A percentile compares a stretch with the other conserved stretches of the same genome.
phyloP scores from a whole-genome alignment of 768 basidiomycete species.

The Neoboletus subvelutipes region DNA sequence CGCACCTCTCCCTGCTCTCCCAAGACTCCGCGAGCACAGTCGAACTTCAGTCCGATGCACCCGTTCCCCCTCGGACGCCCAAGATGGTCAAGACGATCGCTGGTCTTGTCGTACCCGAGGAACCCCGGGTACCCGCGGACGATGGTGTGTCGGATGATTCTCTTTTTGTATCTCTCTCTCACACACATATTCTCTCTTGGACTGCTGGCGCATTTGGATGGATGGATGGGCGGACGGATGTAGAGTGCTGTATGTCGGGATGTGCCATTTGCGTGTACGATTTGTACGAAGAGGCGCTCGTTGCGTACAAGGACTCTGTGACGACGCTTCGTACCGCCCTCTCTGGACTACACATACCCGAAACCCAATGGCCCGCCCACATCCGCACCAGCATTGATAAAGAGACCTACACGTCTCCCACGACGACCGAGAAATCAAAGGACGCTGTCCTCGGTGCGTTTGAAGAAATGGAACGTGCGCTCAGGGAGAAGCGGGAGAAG shows the following conservation, averaged over 20 bases:
- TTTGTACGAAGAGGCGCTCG: constrained; percentile 73
- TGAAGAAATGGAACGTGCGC: constrained; percentile 62
- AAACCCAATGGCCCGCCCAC: constrained; percentile 62
- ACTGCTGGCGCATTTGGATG: neutral
- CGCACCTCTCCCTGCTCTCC: constrained; percentile 31
- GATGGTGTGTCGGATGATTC: constrained; percentile 41
- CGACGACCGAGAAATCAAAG: constrained; percentile 16
- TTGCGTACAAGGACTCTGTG: constrained; percentile 59
- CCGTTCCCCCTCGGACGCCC: neutral
- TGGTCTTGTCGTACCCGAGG: constrained; percentile 50
- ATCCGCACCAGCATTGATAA: constrained; percentile 34
- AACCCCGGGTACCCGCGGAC: constrained; percentile 59
- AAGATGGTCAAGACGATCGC: constrained; percentile 16
- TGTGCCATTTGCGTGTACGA: constrained; percentile 93
- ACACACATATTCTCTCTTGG: neutral
- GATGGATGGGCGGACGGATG: too few relatives aligned
- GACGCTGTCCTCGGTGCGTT: constrained; percentile 59
- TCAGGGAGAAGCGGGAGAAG: constrained; percentile 46
- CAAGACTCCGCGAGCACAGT: constrained; percentile 7
- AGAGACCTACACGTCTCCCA: neutral
- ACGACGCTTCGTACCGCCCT: constrained; percentile 51
- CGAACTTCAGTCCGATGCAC: neutral
- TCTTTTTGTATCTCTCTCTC: neutral
- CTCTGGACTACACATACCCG: constrained; percentile 45
- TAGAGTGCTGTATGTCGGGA: constrained; percentile 95